Evolutionary conservation across 2,329 filamentous ascomycete genomes (phyloP), one percentile per base, ranked within the genome.

Genomic region (Zalaria obscura): DNA sequence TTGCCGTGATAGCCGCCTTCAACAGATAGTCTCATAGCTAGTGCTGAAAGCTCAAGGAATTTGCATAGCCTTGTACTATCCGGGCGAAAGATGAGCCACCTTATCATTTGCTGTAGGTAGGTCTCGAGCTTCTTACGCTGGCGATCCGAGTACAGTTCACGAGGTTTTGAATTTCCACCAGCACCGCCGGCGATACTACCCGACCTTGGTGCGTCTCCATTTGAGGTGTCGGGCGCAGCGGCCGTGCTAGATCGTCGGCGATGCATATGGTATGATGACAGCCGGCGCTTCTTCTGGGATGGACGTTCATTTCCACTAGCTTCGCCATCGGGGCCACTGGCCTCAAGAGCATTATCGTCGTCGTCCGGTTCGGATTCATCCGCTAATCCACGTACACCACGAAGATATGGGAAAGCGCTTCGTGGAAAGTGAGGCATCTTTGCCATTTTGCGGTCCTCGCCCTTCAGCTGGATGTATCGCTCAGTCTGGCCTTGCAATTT

Each of bases 1-100:
- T 98, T 98, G 45, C 91, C 93, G 56, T 98, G 91, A 54, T 95
- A 96, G 52, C 88, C 93, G 27, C 87, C 88, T 61, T 98, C 93
- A 0, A 89, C 87, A 25, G 91, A 91, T 39, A 98, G 74, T 38
- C 93, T 80, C 39, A 98, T 87, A 25, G 91, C 91, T 4, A 98
- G 70, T 1, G 93, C 89, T 18, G 91, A 98, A 5, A 98, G 69
- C 58, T 98, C 91, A 2, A 98, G 68, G 58, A 98, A 98, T 49
- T 93, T 91, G 64, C 91, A 98, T 3, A 98, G 69, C 6, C 91
- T 78, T 55, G 95, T 96, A 63, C 87, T 95, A 61, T 96, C 89
- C 5, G 91, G 80, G 36, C 89, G 78, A 64, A 98, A 98, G 63
- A 98, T 96, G 52, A 98, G 77, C 75, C 89, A 96, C 41, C 85